A percentile compares a stretch with the other conserved stretches of the same genome.
Evolutionary conservation across 2,329 filamentous ascomycete genomes (phyloP).

Genomic region (Aspergillus vadensis): DNA sequence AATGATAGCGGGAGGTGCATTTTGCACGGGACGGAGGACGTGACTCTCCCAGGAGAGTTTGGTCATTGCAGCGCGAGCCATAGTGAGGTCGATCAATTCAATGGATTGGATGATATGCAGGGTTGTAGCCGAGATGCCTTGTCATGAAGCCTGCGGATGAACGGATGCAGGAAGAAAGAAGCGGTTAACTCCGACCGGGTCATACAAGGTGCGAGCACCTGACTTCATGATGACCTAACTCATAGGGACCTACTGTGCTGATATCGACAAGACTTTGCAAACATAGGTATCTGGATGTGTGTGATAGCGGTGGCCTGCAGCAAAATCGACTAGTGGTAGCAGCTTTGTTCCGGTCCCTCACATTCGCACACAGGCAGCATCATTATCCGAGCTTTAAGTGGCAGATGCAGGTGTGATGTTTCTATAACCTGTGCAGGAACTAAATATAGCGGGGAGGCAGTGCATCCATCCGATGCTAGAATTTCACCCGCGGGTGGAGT

Average conservation of each 20-base stretch:
- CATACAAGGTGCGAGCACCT: neutral
- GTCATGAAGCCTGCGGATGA: neutral
- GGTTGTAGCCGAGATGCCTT: neutral
- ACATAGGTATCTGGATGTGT: neutral
- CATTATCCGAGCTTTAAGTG: conserved; percentile 12
- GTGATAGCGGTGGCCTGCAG: neutral
- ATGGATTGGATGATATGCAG: neutral
- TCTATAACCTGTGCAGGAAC: conserved; percentile 4
- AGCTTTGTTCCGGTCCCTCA: neutral
- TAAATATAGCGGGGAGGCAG: conserved; percentile 20
- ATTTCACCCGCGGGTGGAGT: neutral
- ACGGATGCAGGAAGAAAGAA: neutral
- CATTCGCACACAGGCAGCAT: conserved; percentile 14
- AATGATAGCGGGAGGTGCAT: conserved; percentile 30
- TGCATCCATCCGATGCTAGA: neutral
- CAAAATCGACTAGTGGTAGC: neutral
- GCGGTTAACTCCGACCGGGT: neutral
- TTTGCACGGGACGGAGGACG: conserved; percentile 28
- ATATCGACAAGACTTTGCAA: neutral
- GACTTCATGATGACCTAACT: conserved; percentile 19
- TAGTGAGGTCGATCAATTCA: neutral
- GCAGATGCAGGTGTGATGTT: neutral
- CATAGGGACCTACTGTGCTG: neutral
- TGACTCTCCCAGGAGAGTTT: conserved; percentile 38
- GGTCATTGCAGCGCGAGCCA: conserved; percentile 26